phyloP scores from a whole-genome alignment of 1,139 yeast genomes.

The Yamadazyma diddensiae region DNA sequence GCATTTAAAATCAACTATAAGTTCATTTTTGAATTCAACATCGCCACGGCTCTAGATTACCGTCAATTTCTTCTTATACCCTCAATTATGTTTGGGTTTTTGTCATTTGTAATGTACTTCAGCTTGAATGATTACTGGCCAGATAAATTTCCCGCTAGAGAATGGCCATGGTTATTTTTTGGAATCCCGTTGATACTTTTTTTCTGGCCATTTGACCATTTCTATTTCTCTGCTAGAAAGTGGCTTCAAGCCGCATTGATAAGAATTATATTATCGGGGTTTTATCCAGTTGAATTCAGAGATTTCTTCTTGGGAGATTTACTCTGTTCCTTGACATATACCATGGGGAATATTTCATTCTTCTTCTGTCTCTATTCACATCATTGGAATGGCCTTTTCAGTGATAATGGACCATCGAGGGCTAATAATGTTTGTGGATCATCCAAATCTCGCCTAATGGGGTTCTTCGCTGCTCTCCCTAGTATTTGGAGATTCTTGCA shows the following conservation, averaged over 20 bases:
- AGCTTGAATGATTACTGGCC: constrained; percentile 75
- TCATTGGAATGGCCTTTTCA: constrained; percentile 57
- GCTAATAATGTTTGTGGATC: constrained; percentile 63
- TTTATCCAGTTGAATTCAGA: constrained; percentile 91
- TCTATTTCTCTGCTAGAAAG: constrained; percentile 54
- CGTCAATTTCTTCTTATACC: constrained; percentile 66
- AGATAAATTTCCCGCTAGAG: constrained; percentile 53
- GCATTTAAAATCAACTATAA: constrained; percentile 77
- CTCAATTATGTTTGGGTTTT: constrained; percentile 51
- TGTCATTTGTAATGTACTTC: constrained; percentile 68
- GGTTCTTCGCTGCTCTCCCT: constrained; percentile 81
- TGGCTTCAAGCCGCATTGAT: constrained; percentile 76
- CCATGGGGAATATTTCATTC: constrained; percentile 80
- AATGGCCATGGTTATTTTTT: constrained; percentile 80
- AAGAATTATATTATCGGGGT: constrained; percentile 75
- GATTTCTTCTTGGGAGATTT: constrained; percentile 94
- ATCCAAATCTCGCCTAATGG: constrained; percentile 69
- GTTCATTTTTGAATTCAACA: constrained; percentile 86
- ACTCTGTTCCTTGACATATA: constrained; percentile 80
- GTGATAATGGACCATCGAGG: constrained; percentile 26
- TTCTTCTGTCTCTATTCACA: constrained; percentile 80
- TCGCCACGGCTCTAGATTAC: constrained; percentile 64
- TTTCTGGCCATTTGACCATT: constrained; percentile 62
- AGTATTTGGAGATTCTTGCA: constrained; percentile 89
- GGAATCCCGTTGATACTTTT: constrained; percentile 49